These are phyloP conservation scores for Auriscalpium orientale DNA, from an alignment of 768 basidiomycete species.

Conservation along the genomic window DNA sequence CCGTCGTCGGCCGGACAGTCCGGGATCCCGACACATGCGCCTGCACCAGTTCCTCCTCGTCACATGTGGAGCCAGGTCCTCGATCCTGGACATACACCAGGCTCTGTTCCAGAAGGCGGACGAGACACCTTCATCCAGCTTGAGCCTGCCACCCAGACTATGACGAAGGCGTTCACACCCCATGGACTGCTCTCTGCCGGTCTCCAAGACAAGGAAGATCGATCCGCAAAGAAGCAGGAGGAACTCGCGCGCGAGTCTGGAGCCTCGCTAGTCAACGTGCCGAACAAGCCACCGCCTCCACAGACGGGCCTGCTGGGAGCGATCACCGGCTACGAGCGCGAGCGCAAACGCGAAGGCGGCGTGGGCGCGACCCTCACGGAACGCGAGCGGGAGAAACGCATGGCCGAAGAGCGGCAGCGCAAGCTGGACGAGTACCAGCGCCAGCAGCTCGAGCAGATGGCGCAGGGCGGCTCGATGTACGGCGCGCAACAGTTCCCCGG, in stretches of 20 bases:
- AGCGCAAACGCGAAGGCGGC: slow-evolving; percentile 90
- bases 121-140: slow-evolving; percentile 67
- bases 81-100: slow-evolving; percentile 53
- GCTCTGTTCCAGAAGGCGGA: slow-evolving; percentile 26
- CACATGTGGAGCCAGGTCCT: slow-evolving; percentile 87
- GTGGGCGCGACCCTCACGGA: slow-evolving; percentile 93
- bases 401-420: slow-evolving; percentile 89
- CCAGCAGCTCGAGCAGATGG: slow-evolving; percentile 86
- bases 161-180: slow-evolving; percentile 92
- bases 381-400: slow-evolving; percentile 84
- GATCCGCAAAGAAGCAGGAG: slow-evolving; percentile 93
- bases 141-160: slow-evolving; percentile 57
- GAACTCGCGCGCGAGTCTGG: slow-evolving; percentile 89
- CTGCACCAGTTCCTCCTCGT: slow-evolving; percentile 44
- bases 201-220: slow-evolving; percentile 90
- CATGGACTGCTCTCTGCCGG: slow-evolving; percentile 94
- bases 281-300: slow-evolving; percentile 88
- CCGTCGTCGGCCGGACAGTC: slow-evolving; percentile 1
- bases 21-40: slow-evolving; percentile 10
- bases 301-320: slow-evolving; percentile 94
- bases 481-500: slow-evolving; percentile 37
- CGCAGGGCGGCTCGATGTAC: slow-evolving; percentile 69
- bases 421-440: slow-evolving; percentile 87
- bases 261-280: slow-evolving; percentile 91
- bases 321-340: slow-evolving; percentile 90